Base-by-base conservation (phyloP, 306 rosid species). In the Arachis hypogaea region DNA sequence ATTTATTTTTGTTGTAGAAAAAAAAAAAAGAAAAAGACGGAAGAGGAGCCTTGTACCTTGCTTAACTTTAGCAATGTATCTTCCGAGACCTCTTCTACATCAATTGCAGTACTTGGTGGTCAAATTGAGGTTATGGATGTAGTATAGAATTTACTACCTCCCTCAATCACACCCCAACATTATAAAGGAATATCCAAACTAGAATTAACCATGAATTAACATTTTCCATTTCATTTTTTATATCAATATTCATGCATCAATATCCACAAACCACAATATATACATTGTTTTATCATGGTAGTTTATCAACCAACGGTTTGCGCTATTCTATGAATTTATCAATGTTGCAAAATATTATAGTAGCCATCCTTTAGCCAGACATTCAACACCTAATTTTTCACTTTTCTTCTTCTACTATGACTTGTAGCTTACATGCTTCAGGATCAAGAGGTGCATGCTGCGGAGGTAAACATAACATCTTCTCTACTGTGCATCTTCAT, bases 361-460 rank as follows among this genome's bases (percentile, higher is more conserved):
- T 46, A 44, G 16, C 62, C 70, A 14, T 62, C 36, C 4, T 49
- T 67, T 68, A 1, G 62, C 41, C 4, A 9, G 52, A 58, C 63
- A 68, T 76, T 58, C 63, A 50, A 30, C 56, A 10, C 28, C 65
- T 59, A 11, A 59, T 38, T 52, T 62, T 40, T 65, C 62, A 33
- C 38, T 33, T 33, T 33, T 33, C 62, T 72, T 42, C 38, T 81
- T 82, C 50, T 61, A 67, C 62, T 58, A 50, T 58, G 41, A 66
- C 45, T 78, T 69, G 84, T 56, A 94, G 99, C 88, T 78, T 94
- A 78, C 93, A 68, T 88, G 90, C 86, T 90, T 70, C 82, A 87
- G 80, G 96, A 90, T 86, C 99, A 88, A 82, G 99, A 94, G 74
- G 97, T 87, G 78, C 90, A 90, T 68, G 99, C 99, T 61, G 92